Evolutionary conservation across 257 asterid species (phyloP), one percentile per base, ranked within the genome.

Genomic region (Gynochthodes officinalis): DNA sequence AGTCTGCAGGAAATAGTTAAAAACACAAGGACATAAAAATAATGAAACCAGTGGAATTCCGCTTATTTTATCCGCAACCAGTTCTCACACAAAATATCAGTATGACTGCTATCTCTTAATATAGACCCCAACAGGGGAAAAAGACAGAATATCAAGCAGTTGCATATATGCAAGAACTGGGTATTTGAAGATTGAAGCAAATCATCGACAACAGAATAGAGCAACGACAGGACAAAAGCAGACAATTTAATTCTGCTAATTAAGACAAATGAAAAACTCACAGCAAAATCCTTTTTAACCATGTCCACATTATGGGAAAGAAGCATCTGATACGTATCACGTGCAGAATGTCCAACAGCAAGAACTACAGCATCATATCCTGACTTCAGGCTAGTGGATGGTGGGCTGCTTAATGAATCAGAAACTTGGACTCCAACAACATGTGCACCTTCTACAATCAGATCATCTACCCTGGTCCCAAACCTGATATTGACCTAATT

Each of bases 311-410:
- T 85, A 83, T 91, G 96, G 69, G 91, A 89, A 72, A 91, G 87
- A 76, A 91, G 96, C 99, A 94, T 94, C 64, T 85, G 79, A 67
- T 82, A 94, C 19, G 96, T 89, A 83, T 89, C 98, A 35, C 99
- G 94, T 67, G 99, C 97, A 79, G 99, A 94, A 73, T 94, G 99
- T 73, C 99, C 99, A 71, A 94, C 89, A 15, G 99, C 99, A 49
- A 94, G 96, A 87, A 91, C 91, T 74, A 91, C 87, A 15, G 96
- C 97, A 86, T 94, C 98, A 70, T 75, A 91, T 73, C 71, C 84
- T 87, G 86, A 75, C 65, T 84, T 73, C 80, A 88, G 81, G 75
- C 67, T 35, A 75, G 44, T 72, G 57, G 84, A 79, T 63, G 68
- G 70, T 7, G 49, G 67, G 73, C 50, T 69, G 73, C 66, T 84